Evolutionary conservation across 176 grass and related monocot species (phyloP).

Genomic region (Musa troglodytarum): DNA sequence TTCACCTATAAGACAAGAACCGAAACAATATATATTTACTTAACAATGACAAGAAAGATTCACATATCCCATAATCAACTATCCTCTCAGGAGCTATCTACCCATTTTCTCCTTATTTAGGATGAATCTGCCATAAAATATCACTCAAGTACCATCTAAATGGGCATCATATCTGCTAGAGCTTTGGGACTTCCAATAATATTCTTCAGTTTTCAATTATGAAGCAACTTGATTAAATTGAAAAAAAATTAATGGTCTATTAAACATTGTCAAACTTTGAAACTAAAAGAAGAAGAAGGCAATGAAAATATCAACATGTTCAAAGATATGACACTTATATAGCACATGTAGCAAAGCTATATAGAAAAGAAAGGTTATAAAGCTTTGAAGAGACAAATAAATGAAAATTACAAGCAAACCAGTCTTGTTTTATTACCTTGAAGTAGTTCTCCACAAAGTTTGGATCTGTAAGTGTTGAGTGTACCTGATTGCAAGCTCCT

Average conservation of each 20-base stretch:
- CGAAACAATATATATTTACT: neutral
- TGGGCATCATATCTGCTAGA: neutral
- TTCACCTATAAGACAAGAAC: neutral
- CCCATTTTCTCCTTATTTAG: neutral
- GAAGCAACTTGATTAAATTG: neutral
- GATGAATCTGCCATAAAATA: neutral
- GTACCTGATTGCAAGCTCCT: conserved; percentile 43
- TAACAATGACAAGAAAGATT: neutral
- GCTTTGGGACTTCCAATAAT: neutral
- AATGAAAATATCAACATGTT: neutral
- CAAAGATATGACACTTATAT: neutral
- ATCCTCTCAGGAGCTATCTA: neutral
- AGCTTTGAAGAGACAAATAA: neutral
- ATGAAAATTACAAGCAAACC: neutral
- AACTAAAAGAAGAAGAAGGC: neutral
- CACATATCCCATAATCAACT: neutral
- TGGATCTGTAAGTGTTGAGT: conserved; percentile 79
- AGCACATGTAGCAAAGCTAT: neutral
- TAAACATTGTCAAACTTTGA: neutral
- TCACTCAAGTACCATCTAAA: neutral
- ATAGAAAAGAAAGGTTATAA: neutral
- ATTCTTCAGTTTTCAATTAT: neutral
- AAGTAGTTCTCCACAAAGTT: conserved; percentile 99
- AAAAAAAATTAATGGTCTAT: neutral
- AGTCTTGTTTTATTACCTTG: conserved; percentile 33